Conservation (phyloP, 129 eudicot genomes). For the Saussurea involucrata region DNA sequence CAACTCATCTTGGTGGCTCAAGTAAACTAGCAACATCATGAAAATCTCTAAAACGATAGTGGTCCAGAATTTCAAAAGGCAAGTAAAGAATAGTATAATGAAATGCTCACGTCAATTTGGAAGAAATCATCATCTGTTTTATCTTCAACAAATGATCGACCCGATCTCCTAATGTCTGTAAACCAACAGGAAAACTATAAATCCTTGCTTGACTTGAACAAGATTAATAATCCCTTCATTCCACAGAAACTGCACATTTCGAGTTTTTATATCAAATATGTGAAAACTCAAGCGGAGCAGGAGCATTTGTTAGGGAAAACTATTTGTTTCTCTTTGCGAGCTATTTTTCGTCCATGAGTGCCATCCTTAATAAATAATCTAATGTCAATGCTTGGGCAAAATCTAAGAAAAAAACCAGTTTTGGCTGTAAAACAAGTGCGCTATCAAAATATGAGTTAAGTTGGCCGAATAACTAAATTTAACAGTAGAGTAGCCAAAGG, state of each 20-base stretch:
- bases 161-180: constrained; percentile 90
- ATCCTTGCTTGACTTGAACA: neutral
- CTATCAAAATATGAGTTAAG: too few relatives aligned
- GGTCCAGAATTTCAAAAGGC: constrained; percentile 5
- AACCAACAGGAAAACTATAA: constrained; percentile 13
- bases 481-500: too few relatives aligned
- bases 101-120: constrained; percentile 78
- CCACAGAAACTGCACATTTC: neutral
- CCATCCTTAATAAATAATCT: too few relatives aligned
- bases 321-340: too few relatives aligned
- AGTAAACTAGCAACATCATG: neutral
- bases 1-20: neutral
- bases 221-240: neutral
- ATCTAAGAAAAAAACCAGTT: too few relatives aligned
- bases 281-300: too few relatives aligned
- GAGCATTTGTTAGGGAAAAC: too few relatives aligned
- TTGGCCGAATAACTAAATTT: too few relatives aligned
- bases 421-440: too few relatives aligned
- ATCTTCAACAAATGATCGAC: constrained; percentile 83
- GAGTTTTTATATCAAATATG: neutral
- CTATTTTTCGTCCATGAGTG: too few relatives aligned
- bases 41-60: neutral
- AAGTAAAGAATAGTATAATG: constrained; percentile 6
- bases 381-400: too few relatives aligned
- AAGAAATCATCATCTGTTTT: constrained; percentile 87